Conservation (phyloP, 768 basidiomycete species). For the Gymnopilus dilepis region DNA sequence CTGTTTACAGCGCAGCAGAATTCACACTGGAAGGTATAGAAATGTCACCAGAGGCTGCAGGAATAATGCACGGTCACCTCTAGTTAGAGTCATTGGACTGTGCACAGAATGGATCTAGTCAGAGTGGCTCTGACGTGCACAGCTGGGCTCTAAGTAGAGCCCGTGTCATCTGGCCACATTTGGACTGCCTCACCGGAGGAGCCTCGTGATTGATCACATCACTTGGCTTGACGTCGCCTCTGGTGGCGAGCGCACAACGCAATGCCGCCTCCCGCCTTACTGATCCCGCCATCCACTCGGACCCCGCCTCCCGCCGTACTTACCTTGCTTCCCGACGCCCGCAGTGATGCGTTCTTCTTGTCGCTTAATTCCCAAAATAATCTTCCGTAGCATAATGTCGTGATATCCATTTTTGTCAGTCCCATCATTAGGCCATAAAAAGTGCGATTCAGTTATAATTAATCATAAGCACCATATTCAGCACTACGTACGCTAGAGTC, state of each 20-base stretch:
- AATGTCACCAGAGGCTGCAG: neutral
- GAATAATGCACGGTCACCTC: neutral
- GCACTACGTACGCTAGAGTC: neutral
- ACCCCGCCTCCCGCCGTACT: neutral
- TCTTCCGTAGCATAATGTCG: neutral
- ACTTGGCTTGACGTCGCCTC: neutral
- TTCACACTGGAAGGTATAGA: neutral
- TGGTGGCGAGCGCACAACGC: no score
- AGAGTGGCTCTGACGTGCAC: neutral
- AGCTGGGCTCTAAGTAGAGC: neutral
- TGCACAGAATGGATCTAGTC: neutral
- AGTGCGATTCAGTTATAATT: neutral
- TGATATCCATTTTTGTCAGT: neutral
- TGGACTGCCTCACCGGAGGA: neutral
- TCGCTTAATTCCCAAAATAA: neutral
- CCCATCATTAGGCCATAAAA: neutral
- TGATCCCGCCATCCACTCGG: neutral
- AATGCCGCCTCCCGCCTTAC: neutral
- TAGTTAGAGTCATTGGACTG: neutral
- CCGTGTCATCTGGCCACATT: neutral
- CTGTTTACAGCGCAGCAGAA: no score
- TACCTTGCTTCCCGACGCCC: neutral
- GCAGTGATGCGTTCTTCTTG: no score
- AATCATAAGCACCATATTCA: neutral
- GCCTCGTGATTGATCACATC: neutral